A percentile compares a stretch with the other conserved stretches of the same genome.
Evolutionary conservation across 768 basidiomycete genomes (phyloP).

Genomic region (Termitomyces sp.): DNA sequence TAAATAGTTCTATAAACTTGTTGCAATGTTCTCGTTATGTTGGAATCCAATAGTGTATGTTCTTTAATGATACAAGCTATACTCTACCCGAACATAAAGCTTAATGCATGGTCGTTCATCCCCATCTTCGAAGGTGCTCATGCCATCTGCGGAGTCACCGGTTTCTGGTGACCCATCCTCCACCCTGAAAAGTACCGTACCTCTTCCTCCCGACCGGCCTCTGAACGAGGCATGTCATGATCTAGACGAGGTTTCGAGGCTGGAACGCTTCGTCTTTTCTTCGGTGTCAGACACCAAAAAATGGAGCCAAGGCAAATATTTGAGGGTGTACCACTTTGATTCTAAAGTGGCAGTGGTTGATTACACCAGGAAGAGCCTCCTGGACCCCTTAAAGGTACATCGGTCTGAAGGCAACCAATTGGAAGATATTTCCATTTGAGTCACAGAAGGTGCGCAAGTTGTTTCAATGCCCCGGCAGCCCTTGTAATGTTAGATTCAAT

Average conservation of each 20-base stretch:
- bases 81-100: too few relatives aligned
- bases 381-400: neutral
- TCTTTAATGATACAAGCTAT: too few relatives aligned
- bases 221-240: constrained; percentile 3
- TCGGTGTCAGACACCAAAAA: neutral
- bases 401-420: constrained; percentile 8
- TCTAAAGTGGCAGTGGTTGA: constrained; percentile 9
- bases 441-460: constrained; percentile 1
- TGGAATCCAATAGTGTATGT: too few relatives aligned
- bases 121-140: constrained; percentile 10
- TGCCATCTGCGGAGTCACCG: constrained; percentile 10
- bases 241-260: constrained; percentile 3
- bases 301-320: constrained; percentile 9
- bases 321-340: constrained; percentile 5
- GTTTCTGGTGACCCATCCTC: constrained; percentile 10
- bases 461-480: neutral
- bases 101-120: too few relatives aligned
- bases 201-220: neutral
- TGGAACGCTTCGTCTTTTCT: constrained; percentile 7
- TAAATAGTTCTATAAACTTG: too few relatives aligned
- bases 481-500: too few relatives aligned
- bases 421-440: neutral
- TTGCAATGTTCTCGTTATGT: too few relatives aligned
- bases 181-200: neutral
- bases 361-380: neutral